Evolutionary conservation across 148 eudicot genomes (phyloP).

Genomic region (Rhododendron mucronatum): DNA sequence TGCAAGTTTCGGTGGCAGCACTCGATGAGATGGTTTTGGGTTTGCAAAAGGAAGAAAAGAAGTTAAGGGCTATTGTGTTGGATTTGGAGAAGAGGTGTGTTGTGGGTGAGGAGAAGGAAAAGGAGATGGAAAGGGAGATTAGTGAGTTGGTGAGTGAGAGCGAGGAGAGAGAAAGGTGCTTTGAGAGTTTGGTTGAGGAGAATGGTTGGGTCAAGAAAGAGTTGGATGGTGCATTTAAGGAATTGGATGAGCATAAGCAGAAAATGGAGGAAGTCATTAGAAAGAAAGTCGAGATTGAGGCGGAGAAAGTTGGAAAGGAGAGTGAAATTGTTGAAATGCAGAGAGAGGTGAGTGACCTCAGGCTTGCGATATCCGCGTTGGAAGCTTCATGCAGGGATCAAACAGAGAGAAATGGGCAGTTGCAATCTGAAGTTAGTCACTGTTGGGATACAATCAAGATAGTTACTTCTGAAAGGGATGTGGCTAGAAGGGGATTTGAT

Average conservation of each 20-base stretch:
- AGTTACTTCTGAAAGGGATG: constrained; percentile 44
- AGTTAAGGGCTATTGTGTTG: constrained; percentile 11
- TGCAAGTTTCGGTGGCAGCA: constrained; percentile 26
- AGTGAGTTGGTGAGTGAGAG: constrained; percentile 33
- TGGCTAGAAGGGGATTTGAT: constrained; percentile 24
- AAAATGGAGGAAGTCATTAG: constrained; percentile 25
- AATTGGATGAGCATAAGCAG: constrained; percentile 27
- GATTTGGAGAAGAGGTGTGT: constrained; percentile 48
- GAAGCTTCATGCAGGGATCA: constrained; percentile 26
- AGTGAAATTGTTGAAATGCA: constrained; percentile 34
- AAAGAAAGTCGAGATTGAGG: constrained; percentile 40
- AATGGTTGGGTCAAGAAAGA: constrained; percentile 25
- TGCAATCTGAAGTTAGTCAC: constrained; percentile 32
- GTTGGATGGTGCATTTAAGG: constrained; percentile 23
- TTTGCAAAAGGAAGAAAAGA: constrained; percentile 34
- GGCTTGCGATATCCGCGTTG: constrained; percentile 19
- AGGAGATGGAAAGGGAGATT: constrained; percentile 22
- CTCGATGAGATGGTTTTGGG: constrained; percentile 28
- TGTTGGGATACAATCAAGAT: constrained; percentile 25
- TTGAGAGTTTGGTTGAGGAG: constrained; percentile 31
- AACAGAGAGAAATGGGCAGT: constrained; percentile 22
- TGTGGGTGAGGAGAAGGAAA: constrained; percentile 27
- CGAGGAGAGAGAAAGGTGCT: constrained; percentile 23
- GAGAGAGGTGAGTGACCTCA: constrained; percentile 25
- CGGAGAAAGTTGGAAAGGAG: constrained; percentile 30